A percentile compares a stretch with the other conserved stretches of the same genome.
phyloP scores from a whole-genome alignment of 129 eudicot genomes.

The Ambrosia trifida region DNA sequence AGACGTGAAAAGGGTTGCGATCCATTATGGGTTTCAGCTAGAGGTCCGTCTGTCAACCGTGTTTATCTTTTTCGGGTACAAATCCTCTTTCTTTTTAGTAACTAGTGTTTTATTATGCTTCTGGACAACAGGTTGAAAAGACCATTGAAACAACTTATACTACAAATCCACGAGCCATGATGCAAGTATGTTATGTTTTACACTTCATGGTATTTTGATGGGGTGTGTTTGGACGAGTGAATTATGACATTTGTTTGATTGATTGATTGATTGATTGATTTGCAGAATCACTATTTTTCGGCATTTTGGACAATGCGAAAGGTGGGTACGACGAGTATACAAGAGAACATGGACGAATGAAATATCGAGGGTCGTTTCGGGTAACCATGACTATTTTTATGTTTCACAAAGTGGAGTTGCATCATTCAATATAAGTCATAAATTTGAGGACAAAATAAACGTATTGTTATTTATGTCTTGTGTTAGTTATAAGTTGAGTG shows the following conservation, averaged over 20 bases:
- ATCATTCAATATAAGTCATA: too few species aligned
- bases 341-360: slow-evolving; percentile 32
- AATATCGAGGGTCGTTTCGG: slow-evolving; percentile 1
- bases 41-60: slow-evolving; percentile 52
- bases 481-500: too few species aligned
- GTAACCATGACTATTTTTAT: slow-evolving; percentile 7
- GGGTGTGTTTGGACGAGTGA: neutral
- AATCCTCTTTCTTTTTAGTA: neutral
- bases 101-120: neutral
- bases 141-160: slow-evolving; percentile 88
- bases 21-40: slow-evolving; percentile 71
- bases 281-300: slow-evolving; percentile 78
- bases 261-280: neutral
- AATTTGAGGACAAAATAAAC: too few species aligned
- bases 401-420: neutral
- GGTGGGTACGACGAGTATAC: slow-evolving; percentile 25
- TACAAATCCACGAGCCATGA: slow-evolving; percentile 82
- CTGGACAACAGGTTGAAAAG: slow-evolving; percentile 58
- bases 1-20: slow-evolving; percentile 83
- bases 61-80: slow-evolving; percentile 3
- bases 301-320: slow-evolving; percentile 96
- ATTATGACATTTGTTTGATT: neutral
- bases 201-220: neutral
- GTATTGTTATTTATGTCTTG: too few species aligned
- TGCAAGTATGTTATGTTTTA: slow-evolving; percentile 75